These are phyloP conservation scores for Thielaviopsis populi DNA, from an alignment of 2,329 filamentous ascomycete species.

Conservation along the genomic window DNA sequence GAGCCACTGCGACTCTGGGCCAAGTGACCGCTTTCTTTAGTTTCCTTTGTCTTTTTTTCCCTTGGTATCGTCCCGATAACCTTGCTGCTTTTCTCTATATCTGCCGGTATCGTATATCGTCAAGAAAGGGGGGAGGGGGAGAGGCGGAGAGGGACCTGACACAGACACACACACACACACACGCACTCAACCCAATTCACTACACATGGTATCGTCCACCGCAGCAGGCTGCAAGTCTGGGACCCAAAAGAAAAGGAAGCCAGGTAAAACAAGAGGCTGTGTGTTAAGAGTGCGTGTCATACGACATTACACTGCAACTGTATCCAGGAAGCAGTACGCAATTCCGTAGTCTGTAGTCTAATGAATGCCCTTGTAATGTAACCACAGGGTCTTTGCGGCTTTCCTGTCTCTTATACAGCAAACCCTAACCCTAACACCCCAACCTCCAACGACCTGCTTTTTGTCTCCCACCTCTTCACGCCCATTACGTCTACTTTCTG, in stretches of 20 bases:
- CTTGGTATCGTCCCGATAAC: not conserved
- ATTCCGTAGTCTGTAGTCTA: not conserved
- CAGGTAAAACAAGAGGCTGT: not conserved
- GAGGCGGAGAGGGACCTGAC: too few relatives aligned
- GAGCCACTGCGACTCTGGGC: not conserved
- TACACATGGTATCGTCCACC: too few relatives aligned
- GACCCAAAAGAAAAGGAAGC: not conserved
- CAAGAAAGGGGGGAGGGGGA: not conserved
- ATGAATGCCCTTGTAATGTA: not conserved
- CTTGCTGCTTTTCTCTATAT: not conserved
- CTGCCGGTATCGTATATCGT: not conserved
- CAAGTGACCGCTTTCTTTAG: not conserved
- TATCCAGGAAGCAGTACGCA: not conserved
- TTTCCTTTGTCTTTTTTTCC: too few relatives aligned
- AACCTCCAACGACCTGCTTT: not conserved
- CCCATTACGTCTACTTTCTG: not conserved
- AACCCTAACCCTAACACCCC: not conserved
- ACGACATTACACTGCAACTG: not conserved
- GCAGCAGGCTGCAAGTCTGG: not conserved
- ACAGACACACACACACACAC: too few relatives aligned
- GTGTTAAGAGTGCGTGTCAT: slow-evolving; percentile 4
- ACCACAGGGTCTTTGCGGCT: not conserved
- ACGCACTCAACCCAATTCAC: too few relatives aligned
- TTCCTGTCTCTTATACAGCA: not conserved
- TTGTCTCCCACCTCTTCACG: not conserved